phyloP scores from a whole-genome alignment of 768 basidiomycete species.

The Tylopilus sp. region DNA sequence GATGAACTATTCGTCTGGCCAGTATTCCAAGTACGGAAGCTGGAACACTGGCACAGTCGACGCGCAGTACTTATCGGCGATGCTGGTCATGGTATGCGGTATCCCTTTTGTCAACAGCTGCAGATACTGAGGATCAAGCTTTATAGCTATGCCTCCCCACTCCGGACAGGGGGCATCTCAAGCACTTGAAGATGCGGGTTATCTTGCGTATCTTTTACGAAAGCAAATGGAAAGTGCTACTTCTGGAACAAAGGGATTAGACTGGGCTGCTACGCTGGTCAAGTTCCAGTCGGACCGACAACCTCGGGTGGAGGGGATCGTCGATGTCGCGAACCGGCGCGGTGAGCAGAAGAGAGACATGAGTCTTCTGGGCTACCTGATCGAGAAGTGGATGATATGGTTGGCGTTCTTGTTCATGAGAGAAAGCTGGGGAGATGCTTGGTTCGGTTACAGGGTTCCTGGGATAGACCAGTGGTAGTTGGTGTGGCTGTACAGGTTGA shows the following conservation, averaged over 20 bases:
- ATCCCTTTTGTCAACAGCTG: not conserved
- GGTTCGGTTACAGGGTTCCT: constrained; percentile 30
- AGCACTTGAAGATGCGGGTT: constrained; percentile 28
- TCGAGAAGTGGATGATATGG: constrained; percentile 28
- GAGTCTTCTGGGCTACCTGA: constrained; percentile 16
- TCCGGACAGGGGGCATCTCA: constrained; percentile 33
- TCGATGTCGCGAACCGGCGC: constrained; percentile 27
- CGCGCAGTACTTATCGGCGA: constrained; percentile 30
- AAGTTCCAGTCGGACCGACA: constrained; percentile 25
- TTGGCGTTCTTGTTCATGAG: constrained; percentile 15
- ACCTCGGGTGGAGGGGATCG: constrained; percentile 24
- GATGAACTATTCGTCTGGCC: constrained; percentile 26
- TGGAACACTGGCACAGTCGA: constrained; percentile 24
- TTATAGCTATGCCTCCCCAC: constrained; percentile 30
- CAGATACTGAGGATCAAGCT: not conserved
- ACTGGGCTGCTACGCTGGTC: constrained; percentile 17
- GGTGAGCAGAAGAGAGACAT: constrained; percentile 22
- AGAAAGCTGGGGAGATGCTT: constrained; percentile 28
- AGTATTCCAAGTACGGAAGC: constrained; percentile 23
- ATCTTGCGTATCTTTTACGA: constrained; percentile 29
- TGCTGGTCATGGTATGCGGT: constrained; percentile 29
- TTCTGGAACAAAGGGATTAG: not conserved
- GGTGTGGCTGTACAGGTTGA: constrained; percentile 34
- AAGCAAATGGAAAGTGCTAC: constrained; percentile 3
- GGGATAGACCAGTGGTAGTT: constrained; percentile 25